Evolutionary conservation across 371 early-diverging fungal genomes (phyloP), one percentile per base, ranked within the genome.

Genomic region (Phascolomyces articulosus): DNA sequence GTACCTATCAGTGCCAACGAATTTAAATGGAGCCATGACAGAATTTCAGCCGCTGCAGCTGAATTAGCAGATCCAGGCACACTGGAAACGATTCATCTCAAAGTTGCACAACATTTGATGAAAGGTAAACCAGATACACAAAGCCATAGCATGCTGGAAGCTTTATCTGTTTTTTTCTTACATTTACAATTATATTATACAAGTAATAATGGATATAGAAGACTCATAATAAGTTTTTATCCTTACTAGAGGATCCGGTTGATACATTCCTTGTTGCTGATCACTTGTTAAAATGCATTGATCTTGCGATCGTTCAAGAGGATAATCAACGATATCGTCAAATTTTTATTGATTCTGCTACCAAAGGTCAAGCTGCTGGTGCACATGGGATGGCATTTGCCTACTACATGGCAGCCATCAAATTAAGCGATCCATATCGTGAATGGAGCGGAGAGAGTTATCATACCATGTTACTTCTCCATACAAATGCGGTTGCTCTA

Each of bases 1-100:
- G 24, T 80, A 21, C 81, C 81, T 0, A 53, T 77, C 10, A 76
- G 74, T 48, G 67, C 63, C 18, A 78, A 80, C 40, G 73, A 76
- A 27, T 80, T 80, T 47, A 75, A 69, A 60, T 80, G 78, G 76
- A 76, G 73, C 6, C 81, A 80, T 51, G 81, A 80, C 60, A 69
- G 78, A 6, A 78, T 74, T 27, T 80, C 81, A 2, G 78, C 75
- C 55, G 81, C 81, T 9, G 81, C 81, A 0, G 76, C 75, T 72
- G 74, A 72, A 18, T 53, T 80, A 1, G 81, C 71, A 11, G 60
- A 74, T 31, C 73, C 76, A 0, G 69, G 66, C n/a, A 66, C 65
- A 7, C 62, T 71, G 4, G 72, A 67, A 38, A 70, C 59, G 26
- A 80, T 80, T 4, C 81, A 80, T 51, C 55, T 76, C 1, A 70